Conservation (phyloP, 192 early-diverging fungal genomes). For the Entomortierella chlamydospora region DNA sequence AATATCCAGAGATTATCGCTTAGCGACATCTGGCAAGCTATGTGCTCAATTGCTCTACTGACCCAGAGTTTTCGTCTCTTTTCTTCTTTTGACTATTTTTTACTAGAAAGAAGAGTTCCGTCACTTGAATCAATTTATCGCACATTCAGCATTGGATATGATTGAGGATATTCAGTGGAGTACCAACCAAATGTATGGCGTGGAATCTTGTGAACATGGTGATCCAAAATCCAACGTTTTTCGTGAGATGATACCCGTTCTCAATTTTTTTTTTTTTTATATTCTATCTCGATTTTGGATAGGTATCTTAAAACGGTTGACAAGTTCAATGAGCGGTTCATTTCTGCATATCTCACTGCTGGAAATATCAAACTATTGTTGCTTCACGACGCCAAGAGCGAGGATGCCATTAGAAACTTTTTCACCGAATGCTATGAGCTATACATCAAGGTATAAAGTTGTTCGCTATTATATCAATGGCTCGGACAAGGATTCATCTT, state of each 20-base stretch:
- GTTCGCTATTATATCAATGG: too few relatives aligned
- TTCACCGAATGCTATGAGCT: constrained; percentile 87
- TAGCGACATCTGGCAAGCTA: too few relatives aligned
- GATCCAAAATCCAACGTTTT: too few relatives aligned
- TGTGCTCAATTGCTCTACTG: not conserved
- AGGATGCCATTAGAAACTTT: constrained; percentile 85
- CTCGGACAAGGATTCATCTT: too few relatives aligned
- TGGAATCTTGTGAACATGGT: too few relatives aligned
- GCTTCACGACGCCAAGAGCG: constrained; percentile 81
- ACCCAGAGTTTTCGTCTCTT: not conserved
- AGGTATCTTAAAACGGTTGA: constrained; percentile 97
- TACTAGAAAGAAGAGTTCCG: constrained; percentile 80
- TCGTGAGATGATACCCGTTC: too few relatives aligned
- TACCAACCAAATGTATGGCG: constrained; percentile 79
- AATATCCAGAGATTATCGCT: too few relatives aligned
- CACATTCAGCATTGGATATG: constrained; percentile 96
- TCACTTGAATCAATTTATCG: constrained; percentile 96
- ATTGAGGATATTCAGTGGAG: constrained; percentile 96
- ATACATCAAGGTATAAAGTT: constrained; percentile 89
- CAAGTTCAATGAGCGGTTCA: constrained; percentile 93
- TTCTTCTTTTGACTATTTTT: constrained; percentile 6
- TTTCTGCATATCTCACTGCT: constrained; percentile 92
- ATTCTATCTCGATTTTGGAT: too few relatives aligned
- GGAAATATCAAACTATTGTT: constrained; percentile 87
- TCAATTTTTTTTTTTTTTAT: not conserved